These are phyloP conservation scores for Globisporangium yorkense DNA, from an alignment of 352 stramenopile genomes.

Conservation along the genomic window DNA sequence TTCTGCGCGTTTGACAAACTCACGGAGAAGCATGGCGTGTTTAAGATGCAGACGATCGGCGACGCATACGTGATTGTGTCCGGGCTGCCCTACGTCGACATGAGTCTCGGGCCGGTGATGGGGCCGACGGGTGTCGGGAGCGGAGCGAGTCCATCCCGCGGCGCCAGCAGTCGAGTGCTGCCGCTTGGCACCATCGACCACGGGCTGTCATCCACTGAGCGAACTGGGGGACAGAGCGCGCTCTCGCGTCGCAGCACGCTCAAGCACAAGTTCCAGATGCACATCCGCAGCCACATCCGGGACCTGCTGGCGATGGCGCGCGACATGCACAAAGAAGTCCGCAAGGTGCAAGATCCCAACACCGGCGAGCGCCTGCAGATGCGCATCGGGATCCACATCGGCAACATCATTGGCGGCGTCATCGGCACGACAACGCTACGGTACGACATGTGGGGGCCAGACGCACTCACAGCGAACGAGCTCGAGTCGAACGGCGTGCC, in stretches of 20 bases:
- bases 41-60: constrained; percentile 93
- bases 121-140: constrained; percentile 15
- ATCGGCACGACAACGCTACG: constrained; percentile 84
- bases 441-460: constrained; percentile 87
- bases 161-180: constrained; percentile 44
- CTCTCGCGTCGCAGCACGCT: constrained; percentile 49
- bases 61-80: constrained; percentile 91
- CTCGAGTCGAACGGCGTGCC: constrained; percentile 84
- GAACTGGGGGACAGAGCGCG: constrained; percentile 5
- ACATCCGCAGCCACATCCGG: constrained; percentile 73
- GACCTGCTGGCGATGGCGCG: constrained; percentile 75
- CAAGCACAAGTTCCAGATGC: constrained; percentile 81
- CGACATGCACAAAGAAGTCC: constrained; percentile 85
- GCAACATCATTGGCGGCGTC: constrained; percentile 84
- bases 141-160: constrained; percentile 7
- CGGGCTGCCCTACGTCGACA: constrained; percentile 80
- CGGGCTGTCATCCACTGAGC: constrained; percentile 12
- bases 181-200: constrained; percentile 24
- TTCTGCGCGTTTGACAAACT: constrained; percentile 91
- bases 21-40: constrained; percentile 89
- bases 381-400: constrained; percentile 85
- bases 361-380: constrained; percentile 80
- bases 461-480: constrained; percentile 80
- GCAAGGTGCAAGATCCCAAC: constrained; percentile 80
- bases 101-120: constrained; percentile 66